A percentile compares a stretch with the other conserved stretches of the same genome.
These are phyloP conservation scores for Serendipita sp. DNA, from an alignment of 768 basidiomycete genomes.

Conservation along the genomic window DNA sequence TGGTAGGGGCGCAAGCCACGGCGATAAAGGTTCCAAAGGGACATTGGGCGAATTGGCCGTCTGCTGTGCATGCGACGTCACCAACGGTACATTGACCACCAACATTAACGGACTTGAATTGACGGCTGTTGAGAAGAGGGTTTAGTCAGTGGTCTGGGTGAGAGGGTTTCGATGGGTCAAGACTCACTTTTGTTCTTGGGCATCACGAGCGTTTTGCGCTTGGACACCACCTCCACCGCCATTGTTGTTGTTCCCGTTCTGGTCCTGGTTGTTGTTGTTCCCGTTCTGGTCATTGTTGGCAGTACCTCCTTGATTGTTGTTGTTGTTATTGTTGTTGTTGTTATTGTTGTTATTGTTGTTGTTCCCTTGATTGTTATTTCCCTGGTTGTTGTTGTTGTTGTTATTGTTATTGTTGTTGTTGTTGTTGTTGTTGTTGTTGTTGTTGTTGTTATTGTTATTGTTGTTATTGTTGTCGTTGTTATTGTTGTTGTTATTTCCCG, in stretches of 20 bases:
- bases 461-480: not conserved
- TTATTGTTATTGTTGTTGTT: no score
- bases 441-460: not conserved
- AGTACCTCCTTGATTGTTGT: not conserved
- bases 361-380: no score
- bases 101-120: not conserved
- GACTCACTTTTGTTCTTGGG: not conserved
- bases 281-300: not conserved
- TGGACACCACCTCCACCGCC: not conserved
- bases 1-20: slow-evolving; percentile 18
- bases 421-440: no score
- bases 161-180: no score
- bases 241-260: not conserved
- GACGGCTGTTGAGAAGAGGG: not conserved
- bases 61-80: not conserved
- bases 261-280: not conserved
- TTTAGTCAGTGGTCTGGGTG: not conserved
- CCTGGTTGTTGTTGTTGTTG: no score
- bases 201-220: not conserved
- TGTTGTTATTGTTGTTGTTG: not conserved
- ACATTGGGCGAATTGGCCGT: slow-evolving; percentile 34
- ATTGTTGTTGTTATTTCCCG: not conserved
- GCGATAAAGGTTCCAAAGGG: slow-evolving; percentile 30
- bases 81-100: not conserved
- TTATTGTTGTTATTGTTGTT: not conserved